Evolutionary conservation across 495 filamentous ascomycete genomes (phyloP), one percentile per base, ranked within the genome.

Genomic region (Tuber calosporum): DNA sequence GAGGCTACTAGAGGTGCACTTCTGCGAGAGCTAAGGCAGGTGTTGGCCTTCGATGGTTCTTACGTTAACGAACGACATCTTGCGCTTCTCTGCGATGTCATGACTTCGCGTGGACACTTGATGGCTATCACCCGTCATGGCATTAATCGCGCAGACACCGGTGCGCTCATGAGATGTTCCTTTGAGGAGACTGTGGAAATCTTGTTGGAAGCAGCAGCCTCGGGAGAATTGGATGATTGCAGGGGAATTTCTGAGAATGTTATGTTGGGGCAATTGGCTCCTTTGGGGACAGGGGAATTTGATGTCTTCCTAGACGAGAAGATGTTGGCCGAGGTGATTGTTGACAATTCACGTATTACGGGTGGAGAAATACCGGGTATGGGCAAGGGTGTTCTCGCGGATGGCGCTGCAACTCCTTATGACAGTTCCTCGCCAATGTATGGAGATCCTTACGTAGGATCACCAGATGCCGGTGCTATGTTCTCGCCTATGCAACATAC

Each of bases 181-280:
- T 99, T 99, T 84, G 95, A 99, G 84, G 96, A 99, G 80, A 99
- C 95, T 0, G 95, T 99, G 42, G 95, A 99, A 82, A 99, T 99
- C 84, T 85, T 99, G 38, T 87, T 97, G 40, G 95, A 99, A 74
- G 95, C 95, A 48, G 95, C 95, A 58, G 92, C 93, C 58, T 90
- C 90, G 62, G 95, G 95, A 81, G 95, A 99, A 83, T 87, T 98
- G 30, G 95, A 99, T 79, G 94, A 99, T 82, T 98, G 96, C 85
- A 91, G 92, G 72, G 95, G 95, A 85, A 92, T 99, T 37, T 97
- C 94, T 1, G 95, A 99, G 85, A 99, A 99, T 83, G 89, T 99
- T 83, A 98, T 99, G 88, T 86, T 99, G 77, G 95, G 95, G 74
- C 95, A 99, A 82, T 88, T 98, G 83, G 95, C 95, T 22, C 95